These are phyloP conservation scores for Anastatica hierochuntica DNA, from an alignment of 345 rosid genomes.

Conservation along the genomic window DNA sequence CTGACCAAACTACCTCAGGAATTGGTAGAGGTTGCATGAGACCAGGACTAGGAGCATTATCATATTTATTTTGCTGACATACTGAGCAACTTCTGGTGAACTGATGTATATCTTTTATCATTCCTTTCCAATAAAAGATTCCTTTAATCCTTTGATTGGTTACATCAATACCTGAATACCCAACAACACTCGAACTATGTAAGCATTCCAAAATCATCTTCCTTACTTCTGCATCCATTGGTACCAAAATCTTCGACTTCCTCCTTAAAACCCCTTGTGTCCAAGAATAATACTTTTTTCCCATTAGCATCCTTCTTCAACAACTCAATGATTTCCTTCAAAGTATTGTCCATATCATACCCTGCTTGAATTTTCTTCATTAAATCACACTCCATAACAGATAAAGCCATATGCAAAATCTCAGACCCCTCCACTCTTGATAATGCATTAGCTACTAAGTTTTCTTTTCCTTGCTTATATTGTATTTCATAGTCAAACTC, in stretches of 20 bases:
- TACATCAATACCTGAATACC: not conserved
- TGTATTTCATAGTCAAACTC: not conserved
- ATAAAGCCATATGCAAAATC: not conserved
- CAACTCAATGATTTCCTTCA: not conserved
- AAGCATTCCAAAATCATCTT: not conserved
- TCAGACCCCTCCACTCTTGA: not conserved
- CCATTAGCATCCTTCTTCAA: not conserved
- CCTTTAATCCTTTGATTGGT: not conserved
- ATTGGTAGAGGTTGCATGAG: not conserved
- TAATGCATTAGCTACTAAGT: not conserved
- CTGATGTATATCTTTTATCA: not conserved
- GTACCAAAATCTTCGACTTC: not conserved
- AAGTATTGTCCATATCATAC: not conserved
- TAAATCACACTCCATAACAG: not conserved
- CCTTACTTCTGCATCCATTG: not conserved
- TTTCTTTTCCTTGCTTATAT: not conserved
- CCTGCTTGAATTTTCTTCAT: not conserved
- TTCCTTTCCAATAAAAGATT: not conserved
- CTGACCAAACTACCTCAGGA: not conserved
- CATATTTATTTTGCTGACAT: not conserved
- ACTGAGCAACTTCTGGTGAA: not conserved
- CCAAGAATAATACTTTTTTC: not conserved
- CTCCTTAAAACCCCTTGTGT: not conserved
- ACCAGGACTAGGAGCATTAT: not conserved
- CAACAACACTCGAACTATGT: not conserved